These are phyloP conservation scores for Cordyceps pruinosa DNA, from an alignment of 2,329 filamentous ascomycete species.

Conservation along the genomic window DNA sequence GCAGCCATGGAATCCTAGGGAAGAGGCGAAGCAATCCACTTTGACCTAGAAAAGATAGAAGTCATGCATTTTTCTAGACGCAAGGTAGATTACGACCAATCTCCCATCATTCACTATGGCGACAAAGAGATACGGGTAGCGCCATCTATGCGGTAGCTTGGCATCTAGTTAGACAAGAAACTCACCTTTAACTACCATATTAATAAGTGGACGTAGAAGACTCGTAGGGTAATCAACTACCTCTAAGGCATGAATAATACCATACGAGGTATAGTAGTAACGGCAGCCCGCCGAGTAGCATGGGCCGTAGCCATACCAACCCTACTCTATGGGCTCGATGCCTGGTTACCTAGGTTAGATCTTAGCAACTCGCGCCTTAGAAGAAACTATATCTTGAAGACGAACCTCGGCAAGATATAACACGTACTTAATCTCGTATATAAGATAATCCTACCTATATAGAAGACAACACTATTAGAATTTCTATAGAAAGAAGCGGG, in stretches of 20 bases:
- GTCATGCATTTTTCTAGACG: background rate
- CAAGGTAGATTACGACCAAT: background rate
- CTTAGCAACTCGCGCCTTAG: background rate
- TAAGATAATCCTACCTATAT: slow-evolving; percentile 1
- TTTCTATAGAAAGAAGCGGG: slow-evolving; percentile 7
- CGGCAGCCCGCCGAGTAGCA: background rate
- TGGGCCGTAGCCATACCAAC: background rate
- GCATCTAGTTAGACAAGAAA: slow-evolving; percentile 7
- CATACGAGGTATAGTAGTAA: background rate
- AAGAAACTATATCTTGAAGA: slow-evolving; percentile 6
- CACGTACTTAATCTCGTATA: background rate
- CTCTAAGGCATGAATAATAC: background rate
- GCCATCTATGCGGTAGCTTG: background rate
- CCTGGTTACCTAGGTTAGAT: background rate
- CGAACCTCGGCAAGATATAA: slow-evolving; percentile 2
- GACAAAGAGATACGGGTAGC: slow-evolving; percentile 3
- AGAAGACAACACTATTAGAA: slow-evolving; percentile 1
- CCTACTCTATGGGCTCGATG: slow-evolving; percentile 3
- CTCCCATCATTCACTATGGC: slow-evolving; percentile 1
- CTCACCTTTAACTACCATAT: slow-evolving; percentile 8
- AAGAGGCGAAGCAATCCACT: slow-evolving; percentile 5
- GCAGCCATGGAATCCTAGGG: background rate
- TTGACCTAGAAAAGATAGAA: background rate
- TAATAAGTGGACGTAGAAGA: background rate
- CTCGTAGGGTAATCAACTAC: background rate